A percentile compares a stretch with the other conserved stretches of the same genome.
These are phyloP conservation scores for Hirschioporus abietinus DNA, from an alignment of 768 basidiomycete species.

Conservation along the genomic window DNA sequence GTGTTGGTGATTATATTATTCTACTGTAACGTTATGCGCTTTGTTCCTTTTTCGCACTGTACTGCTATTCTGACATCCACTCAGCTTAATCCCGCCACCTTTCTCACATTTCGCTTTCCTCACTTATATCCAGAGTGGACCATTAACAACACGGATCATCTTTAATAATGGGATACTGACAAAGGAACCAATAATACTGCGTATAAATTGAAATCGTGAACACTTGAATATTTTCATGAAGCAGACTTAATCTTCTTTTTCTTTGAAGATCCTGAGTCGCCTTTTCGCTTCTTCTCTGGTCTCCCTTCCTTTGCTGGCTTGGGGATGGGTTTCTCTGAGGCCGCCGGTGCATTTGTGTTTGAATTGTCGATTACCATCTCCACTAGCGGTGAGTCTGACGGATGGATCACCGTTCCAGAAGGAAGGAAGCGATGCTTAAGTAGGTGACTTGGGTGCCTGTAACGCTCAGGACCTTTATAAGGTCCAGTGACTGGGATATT, in stretches of 20 bases:
- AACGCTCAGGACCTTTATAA: slow-evolving; percentile 50
- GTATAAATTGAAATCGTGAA: background rate
- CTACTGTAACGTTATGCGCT: slow-evolving; percentile 5
- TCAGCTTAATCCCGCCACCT: background rate
- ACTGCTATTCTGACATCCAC: slow-evolving; percentile 1
- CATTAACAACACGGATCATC: background rate
- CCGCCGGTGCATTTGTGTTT: slow-evolving; percentile 20
- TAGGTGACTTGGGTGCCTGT: slow-evolving; percentile 51
- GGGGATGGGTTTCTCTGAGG: slow-evolving; percentile 1
- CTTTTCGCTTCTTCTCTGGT: slow-evolving; percentile 41
- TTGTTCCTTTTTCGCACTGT: slow-evolving; percentile 2
- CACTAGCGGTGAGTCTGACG: slow-evolving; percentile 18
- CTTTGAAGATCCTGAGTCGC: slow-evolving; percentile 36
- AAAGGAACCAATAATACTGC: background rate
- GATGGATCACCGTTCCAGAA: slow-evolving; percentile 33
- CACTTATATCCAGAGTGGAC: background rate
- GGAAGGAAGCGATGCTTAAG: slow-evolving; percentile 64
- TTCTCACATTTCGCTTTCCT: background rate
- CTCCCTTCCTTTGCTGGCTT: slow-evolving; percentile 11
- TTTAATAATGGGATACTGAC: background rate
- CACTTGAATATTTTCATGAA: background rate
- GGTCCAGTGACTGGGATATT: slow-evolving; percentile 14
- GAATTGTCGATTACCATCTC: slow-evolving; percentile 7
- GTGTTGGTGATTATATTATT: slow-evolving; percentile 1
- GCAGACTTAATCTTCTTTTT: slow-evolving; percentile 32